A percentile compares a stretch with the other conserved stretches of the same genome.
Evolutionary conservation across 352 stramenopile genomes (phyloP).

Genomic region (Pythium brassicae): DNA sequence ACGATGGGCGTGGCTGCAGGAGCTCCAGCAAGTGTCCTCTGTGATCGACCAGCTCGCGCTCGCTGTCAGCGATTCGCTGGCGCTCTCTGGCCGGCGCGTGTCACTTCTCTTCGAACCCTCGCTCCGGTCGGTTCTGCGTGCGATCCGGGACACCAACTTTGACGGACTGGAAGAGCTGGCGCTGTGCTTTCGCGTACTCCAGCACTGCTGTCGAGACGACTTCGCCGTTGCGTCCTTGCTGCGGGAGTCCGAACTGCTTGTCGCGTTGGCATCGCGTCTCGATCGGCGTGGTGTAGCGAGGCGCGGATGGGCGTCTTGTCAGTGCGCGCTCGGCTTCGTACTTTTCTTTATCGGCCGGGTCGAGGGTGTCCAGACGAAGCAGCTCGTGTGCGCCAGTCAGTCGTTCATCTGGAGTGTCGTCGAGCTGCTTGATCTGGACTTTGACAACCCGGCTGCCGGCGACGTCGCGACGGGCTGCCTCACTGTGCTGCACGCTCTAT

Average conservation of each 20-base stretch:
- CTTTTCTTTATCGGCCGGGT: neutral
- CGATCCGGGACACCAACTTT: neutral
- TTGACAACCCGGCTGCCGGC: neutral
- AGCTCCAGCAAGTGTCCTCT: neutral
- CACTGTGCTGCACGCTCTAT: neutral
- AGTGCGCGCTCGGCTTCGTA: constrained; percentile 3
- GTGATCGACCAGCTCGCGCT: constrained; percentile 3
- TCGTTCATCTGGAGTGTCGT: neutral
- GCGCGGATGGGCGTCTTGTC: neutral
- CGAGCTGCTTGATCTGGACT: constrained; percentile 1
- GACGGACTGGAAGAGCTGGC: neutral
- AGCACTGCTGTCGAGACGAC: neutral
- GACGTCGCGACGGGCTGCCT: neutral
- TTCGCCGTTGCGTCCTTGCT: neutral
- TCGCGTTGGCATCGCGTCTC: neutral
- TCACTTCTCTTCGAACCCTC: neutral
- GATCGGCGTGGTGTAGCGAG: neutral
- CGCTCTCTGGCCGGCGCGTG: too few species aligned
- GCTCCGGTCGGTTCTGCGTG: neutral
- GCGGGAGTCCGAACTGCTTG: neutral
- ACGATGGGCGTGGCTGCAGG: neutral
- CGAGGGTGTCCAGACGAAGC: neutral
- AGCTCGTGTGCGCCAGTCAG: neutral
- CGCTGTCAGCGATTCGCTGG: too few species aligned
- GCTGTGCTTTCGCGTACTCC: constrained; percentile 1